Base-by-base conservation (phyloP, 768 basidiomycete species). In the Lactarius quietus region DNA sequence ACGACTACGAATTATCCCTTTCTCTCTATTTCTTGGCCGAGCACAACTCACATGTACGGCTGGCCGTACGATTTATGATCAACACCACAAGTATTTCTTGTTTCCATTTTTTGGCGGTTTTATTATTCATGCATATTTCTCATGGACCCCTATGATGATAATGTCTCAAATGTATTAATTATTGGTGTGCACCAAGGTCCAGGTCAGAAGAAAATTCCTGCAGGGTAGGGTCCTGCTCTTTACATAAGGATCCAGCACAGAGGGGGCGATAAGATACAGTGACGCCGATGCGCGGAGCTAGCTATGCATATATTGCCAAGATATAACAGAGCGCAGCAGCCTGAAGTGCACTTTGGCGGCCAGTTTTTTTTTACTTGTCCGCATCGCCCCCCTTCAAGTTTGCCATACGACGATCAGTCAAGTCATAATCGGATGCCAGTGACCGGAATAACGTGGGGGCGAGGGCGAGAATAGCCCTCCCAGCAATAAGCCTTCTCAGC, bases 1-100 rank as follows among this genome's bases (percentile, higher is more conserved):
- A 57, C 48, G 8, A 29, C 61, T 43, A 57, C 38, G 38, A 45
- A 58, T 54, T 43, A 65, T 48, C 35, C 38, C 48, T 35, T 53
- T n/a, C 17, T 26, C n/a, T 15, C 28, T 8, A 7, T 9, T 33
- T 31, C 10, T 41, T 55, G 54, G 31, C 14, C 55, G 26, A 41
- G 39, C 23, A 51, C 14, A 51, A 26, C 23, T 51, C 48, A 6
- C 55, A 20, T 18, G 20, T 41, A 36, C 36, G 39, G n/a, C 51
- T 18, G 20, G 36, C 45, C n/a, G 35, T 18, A 57, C 14, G 15
- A 54, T 59, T 12, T 55, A 51, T 28, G 48, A 51, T 51, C 48
- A 39, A 59, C 57, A 23, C n/a, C 28, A 26, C 43, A 43, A 26
- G 36, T 41, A 51, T 26, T 12, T 23, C 20, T 17, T 33, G 26